Percentiles rank a stretch among this genome's conserved stretches.
These are phyloP conservation scores for Xylariaceae sp. DNA, from an alignment of 2,329 filamentous ascomycete species.

Conservation along the genomic window DNA sequence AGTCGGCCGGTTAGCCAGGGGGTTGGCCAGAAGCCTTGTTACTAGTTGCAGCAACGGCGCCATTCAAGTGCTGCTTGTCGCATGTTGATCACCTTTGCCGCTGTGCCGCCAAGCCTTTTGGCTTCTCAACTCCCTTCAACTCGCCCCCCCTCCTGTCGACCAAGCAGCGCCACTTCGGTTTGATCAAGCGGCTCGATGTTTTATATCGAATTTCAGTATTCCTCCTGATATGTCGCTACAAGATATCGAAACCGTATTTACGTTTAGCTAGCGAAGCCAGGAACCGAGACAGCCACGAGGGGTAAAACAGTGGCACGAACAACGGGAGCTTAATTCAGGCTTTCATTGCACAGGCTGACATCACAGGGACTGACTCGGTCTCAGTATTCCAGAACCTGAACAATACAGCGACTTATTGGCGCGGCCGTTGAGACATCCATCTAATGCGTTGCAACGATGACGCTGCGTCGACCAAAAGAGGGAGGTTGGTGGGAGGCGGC, in stretches of 20 bases:
- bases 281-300: conserved; percentile 3
- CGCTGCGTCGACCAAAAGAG: conserved; percentile 2
- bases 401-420: background rate
- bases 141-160: no score
- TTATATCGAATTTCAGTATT: no score
- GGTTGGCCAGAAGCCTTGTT: conserved; percentile 10
- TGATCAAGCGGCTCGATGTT: no score
- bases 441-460: conserved; percentile 4
- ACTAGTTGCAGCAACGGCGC: conserved; percentile 5
- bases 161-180: no score
- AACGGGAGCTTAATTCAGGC: conserved; percentile 13
- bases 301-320: conserved; percentile 1
- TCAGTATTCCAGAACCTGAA: background rate
- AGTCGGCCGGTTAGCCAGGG: background rate
- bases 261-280: conserved; percentile 6
- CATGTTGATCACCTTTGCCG: background rate
- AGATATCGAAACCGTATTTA: background rate
- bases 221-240: no score
- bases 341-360: conserved; percentile 9
- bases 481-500: background rate
- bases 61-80: background rate
- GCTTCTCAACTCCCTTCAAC: no score
- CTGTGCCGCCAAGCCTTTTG: background rate
- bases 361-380: conserved; percentile 1
- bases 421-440: conserved; percentile 3